A percentile compares a stretch with the other conserved stretches of the same genome.
phyloP scores from a whole-genome alignment of 768 basidiomycete genomes.

The Trametes cubensis region DNA sequence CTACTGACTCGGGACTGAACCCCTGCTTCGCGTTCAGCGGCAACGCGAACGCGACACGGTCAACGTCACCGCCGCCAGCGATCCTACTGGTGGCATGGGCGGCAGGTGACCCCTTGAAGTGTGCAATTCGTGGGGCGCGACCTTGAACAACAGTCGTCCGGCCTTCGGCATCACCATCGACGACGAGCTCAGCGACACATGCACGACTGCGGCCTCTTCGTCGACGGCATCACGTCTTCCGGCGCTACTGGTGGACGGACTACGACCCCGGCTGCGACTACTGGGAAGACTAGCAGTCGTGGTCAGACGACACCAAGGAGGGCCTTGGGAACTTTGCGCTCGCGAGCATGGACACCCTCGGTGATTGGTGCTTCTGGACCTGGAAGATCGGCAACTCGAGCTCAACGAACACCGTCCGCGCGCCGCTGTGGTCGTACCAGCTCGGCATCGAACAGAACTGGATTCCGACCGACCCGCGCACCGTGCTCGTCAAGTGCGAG shows the following conservation, averaged over 20 bases:
- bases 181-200: constrained; percentile 70
- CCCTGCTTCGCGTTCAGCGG: constrained; percentile 47
- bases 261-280: constrained; percentile 39
- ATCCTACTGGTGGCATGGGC: constrained; percentile 26
- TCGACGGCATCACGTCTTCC: constrained; percentile 36
- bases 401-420: constrained; percentile 45
- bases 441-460: constrained; percentile 71
- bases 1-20: too few relatives aligned
- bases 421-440: constrained; percentile 69
- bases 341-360: constrained; percentile 65
- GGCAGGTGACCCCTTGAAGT: constrained; percentile 39
- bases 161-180: constrained; percentile 68
- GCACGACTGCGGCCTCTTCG: constrained; percentile 62
- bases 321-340: constrained; percentile 52
- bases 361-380: constrained; percentile 76
- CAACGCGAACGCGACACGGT: constrained; percentile 37
- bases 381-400: constrained; percentile 71
- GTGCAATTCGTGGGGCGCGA: constrained; percentile 47
- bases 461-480: constrained; percentile 72
- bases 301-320: constrained; percentile 50
- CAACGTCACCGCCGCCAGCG: constrained; percentile 36
- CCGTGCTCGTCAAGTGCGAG: constrained; percentile 60
- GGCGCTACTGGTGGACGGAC: constrained; percentile 43
- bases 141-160: constrained; percentile 46
- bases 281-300: constrained; percentile 50